Evolutionary conservation across 2,329 filamentous ascomycete species (phyloP).

Genomic region (Xylariaceae sp.): DNA sequence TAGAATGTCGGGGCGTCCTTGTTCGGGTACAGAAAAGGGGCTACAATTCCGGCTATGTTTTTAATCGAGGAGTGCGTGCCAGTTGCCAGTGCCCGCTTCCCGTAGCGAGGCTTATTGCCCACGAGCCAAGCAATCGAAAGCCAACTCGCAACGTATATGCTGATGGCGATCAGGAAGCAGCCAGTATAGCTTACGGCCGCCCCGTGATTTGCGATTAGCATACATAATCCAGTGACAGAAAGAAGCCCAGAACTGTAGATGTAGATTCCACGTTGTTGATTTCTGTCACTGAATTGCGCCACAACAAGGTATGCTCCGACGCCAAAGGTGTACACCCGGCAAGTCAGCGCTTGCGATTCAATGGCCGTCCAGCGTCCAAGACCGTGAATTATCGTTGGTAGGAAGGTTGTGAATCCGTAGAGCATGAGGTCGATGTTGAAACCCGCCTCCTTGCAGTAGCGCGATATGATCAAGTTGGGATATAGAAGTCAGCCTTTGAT

Average conservation of each 20-base stretch:
- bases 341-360: conserved; percentile 67
- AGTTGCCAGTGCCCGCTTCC: conserved; percentile 64
- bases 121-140: conserved; percentile 43
- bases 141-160: conserved; percentile 32
- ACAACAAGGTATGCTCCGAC: conserved; percentile 62
- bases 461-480: not conserved
- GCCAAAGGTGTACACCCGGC: conserved; percentile 68
- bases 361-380: conserved; percentile 59
- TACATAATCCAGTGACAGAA: conserved; percentile 60
- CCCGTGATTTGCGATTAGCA: conserved; percentile 57
- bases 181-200: conserved; percentile 63
- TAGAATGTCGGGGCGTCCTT: conserved; percentile 49
- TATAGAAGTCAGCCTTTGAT: not conserved
- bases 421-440: conserved; percentile 68
- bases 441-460: conserved; percentile 41
- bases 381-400: conserved; percentile 69
- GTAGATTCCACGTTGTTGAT: conserved; percentile 60
- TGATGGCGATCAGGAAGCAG: conserved; percentile 64
- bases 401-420: conserved; percentile 68
- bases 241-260: conserved; percentile 51
- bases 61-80: conserved; percentile 64
- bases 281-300: conserved; percentile 60
- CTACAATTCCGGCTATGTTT: conserved; percentile 65
- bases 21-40: conserved; percentile 57
- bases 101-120: conserved; percentile 64